These are phyloP conservation scores for Teratosphaeriaceae sp. DNA, from an alignment of 2,329 filamentous ascomycete genomes.

Conservation along the genomic window DNA sequence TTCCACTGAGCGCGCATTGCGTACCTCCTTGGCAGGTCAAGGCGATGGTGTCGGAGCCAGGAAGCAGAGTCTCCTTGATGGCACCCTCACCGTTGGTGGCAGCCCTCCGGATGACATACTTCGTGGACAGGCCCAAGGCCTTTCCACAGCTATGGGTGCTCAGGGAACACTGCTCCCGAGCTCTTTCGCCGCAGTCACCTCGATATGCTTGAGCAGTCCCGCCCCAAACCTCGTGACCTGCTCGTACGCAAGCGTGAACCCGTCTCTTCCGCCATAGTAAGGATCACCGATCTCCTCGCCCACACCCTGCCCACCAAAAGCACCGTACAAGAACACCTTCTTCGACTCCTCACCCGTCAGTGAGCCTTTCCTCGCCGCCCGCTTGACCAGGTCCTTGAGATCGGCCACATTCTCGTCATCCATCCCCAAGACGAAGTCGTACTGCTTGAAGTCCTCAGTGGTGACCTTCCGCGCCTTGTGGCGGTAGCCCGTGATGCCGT, in stretches of 20 bases:
- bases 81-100: conserved; percentile 26
- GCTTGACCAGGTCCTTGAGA: conserved; percentile 52
- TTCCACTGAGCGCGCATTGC: too few species aligned
- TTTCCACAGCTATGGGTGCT: too few species aligned
- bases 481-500: conserved; percentile 66
- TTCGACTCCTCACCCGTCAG: conserved; percentile 34
- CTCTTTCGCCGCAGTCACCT: conserved; percentile 25
- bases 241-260: conserved; percentile 80
- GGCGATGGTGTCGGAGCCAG: too few species aligned
- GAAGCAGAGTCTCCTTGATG: too few species aligned
- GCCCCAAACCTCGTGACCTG: conserved; percentile 71
- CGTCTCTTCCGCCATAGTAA: conserved; percentile 80
- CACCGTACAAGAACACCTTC: conserved; percentile 63
- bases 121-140: too few species aligned
- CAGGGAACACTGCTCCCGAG: conserved; percentile 5
- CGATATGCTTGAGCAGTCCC: conserved; percentile 63
- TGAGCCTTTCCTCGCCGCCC: conserved; percentile 40
- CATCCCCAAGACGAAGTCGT: conserved; percentile 96
- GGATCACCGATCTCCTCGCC: conserved; percentile 77
- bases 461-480: conserved; percentile 70
- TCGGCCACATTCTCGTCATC: conserved; percentile 74
- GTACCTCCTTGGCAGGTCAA: too few species aligned
- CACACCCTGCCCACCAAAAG: conserved; percentile 56
- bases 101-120: conserved; percentile 18
- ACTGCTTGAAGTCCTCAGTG: conserved; percentile 68